These are phyloP conservation scores for Saururus chinensis DNA, from an alignment of 164 flowering plant genomes.

Conservation along the genomic window DNA sequence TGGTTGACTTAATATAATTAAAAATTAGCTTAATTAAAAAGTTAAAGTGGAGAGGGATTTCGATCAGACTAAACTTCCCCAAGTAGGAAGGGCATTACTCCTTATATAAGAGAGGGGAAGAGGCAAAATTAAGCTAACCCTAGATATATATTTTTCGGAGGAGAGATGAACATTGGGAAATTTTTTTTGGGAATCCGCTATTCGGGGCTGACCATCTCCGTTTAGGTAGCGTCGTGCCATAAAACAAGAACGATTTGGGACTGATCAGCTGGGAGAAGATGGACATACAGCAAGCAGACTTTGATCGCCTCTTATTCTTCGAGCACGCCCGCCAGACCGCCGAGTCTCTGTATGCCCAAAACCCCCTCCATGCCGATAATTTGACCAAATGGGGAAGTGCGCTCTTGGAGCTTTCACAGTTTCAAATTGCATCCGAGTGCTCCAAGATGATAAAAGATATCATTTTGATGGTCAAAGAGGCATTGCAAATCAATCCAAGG, in stretches of 20 bases:
- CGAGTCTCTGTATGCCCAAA: slow-evolving; percentile 39
- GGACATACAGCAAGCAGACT: slow-evolving; percentile 20
- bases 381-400: slow-evolving; percentile 86
- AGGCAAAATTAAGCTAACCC: too few species aligned
- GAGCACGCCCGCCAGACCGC: slow-evolving; percentile 67
- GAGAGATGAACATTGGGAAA: too few species aligned
- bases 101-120: too few species aligned
- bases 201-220: too few species aligned
- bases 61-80: too few species aligned
- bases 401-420: slow-evolving; percentile 67
- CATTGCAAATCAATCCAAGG: slow-evolving; percentile 44
- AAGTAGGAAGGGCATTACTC: too few species aligned
- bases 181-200: too few species aligned
- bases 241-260: neutral
- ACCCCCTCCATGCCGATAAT: slow-evolving; percentile 78
- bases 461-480: slow-evolving; percentile 71
- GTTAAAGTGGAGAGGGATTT: too few species aligned
- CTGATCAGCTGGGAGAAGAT: neutral
- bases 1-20: too few species aligned
- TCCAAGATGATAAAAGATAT: slow-evolving; percentile 56
- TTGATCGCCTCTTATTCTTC: slow-evolving; percentile 70
- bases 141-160: too few species aligned
- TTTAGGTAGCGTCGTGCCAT: too few species aligned
- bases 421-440: slow-evolving; percentile 40
- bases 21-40: too few species aligned